Conservation (phyloP, 345 rosid genomes). For the Salix caprea region DNA sequence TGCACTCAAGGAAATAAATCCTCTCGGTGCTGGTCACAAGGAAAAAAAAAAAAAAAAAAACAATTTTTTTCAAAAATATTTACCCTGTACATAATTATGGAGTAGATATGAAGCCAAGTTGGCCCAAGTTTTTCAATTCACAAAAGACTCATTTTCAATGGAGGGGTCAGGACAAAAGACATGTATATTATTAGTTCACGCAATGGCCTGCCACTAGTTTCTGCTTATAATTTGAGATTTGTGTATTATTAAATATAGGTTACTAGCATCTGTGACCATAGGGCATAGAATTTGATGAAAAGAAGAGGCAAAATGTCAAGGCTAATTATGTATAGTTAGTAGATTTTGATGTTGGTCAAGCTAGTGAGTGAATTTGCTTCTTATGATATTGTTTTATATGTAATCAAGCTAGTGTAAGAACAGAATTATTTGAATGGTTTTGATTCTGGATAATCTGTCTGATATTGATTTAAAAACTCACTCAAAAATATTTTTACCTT, state of each 20-base stretch:
- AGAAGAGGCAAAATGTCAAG: background rate
- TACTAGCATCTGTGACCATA: background rate
- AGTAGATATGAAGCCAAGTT: background rate
- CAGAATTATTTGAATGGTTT: background rate
- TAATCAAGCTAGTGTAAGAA: background rate
- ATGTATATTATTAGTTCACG: background rate
- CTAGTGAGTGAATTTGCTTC: background rate
- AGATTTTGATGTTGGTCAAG: background rate
- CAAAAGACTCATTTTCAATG: background rate
- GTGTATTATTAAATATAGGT: background rate
- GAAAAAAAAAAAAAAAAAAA: too few species aligned
- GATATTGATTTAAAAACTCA: background rate
- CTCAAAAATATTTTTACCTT: too few species aligned
- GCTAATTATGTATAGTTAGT: background rate
- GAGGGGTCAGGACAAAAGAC: background rate
- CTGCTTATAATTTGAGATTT: background rate
- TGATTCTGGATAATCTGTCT: background rate
- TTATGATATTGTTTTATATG: background rate
- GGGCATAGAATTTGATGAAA: background rate
- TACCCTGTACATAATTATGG: too few species aligned
- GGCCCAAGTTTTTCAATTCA: background rate
- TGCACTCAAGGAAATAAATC: too few species aligned
- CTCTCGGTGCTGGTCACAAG: too few species aligned
- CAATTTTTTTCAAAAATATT: too few species aligned
- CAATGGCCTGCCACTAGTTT: conserved; percentile 17